Evolutionary conservation across 345 rosid genomes (phyloP), one percentile per base, ranked within the genome.

Genomic region (Tarenaya hassleriana): DNA sequence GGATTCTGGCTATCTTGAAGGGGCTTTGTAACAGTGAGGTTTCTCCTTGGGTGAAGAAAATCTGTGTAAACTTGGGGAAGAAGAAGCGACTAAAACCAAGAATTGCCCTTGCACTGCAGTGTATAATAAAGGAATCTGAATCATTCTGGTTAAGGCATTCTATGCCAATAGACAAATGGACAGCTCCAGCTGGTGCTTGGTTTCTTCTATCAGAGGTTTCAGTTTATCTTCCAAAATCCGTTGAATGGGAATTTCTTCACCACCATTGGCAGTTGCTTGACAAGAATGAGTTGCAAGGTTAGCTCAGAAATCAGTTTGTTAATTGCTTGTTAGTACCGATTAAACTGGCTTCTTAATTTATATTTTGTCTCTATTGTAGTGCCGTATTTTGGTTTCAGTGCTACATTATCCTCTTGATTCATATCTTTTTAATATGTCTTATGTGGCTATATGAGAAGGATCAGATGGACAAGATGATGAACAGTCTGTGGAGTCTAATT

Each of bases 131-230:
- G 60, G 61, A 76, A 46, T 92, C 91, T 27, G 94, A 88, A 72
- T 75, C 84, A 66, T 58, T 77, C n/a, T 92, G 96, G 98, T 63
- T 83, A 69, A 77, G 73, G 44, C 75, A 70, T 32, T 83, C 81
- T 31, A 55, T 67, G 87, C 80, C 95, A 1, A 79, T 84, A 10
- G 76, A 79, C 44, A 82, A 77, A 71, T 88, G 98, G 98, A 80
- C 88, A 33, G 96, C 96, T 21, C 95, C 96, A 58, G 65, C 81
- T 35, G 98, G 98, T 69, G 84, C 94, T 59, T 88, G 98, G 98
- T 65, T 92, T 67, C 96, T 92, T 73, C 78, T 92, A n/a, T 81
- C 96, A 16, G 96, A 84, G 77, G 82, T 88, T 58, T 88, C 96
- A 12, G 62, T 63, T 39, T 75, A 65, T 65, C 86, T 88, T 57